Base-by-base conservation (phyloP, 768 basidiomycete genomes). In the Podaxis sp. region DNA sequence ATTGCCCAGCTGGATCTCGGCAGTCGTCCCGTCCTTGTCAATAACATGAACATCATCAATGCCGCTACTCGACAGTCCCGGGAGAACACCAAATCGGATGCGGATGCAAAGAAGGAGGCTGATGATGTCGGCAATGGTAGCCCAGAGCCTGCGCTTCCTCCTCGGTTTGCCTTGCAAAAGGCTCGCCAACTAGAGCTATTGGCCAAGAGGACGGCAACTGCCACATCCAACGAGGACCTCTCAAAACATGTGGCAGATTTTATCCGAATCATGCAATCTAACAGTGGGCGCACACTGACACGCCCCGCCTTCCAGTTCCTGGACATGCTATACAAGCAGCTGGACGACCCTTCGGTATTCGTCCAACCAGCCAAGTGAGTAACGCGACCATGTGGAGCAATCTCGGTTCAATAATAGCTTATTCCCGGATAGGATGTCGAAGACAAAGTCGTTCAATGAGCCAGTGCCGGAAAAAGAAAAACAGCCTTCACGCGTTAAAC, bases 231-330 rank as follows among this genome's bases (percentile, higher is more conserved):
- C 64, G 65, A 62, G 5, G 72, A 75, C n/a, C 78, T 93, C 38
- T 78, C 87, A 8, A 71, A 72, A 52, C 70, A 84, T 36, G 84
- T 91, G 40, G 69, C 71, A 50, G 86, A 89, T 56, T 92, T 91
- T 68, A 75, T 82, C n/a, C 78, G 78, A 44, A 81, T 86, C 46
- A 74, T 91, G 71, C 82, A 87, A 71, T 82, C 81, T 60, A 88
- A 87, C 69, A 86, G 82, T 50, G 90, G 89, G 62, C 82, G 80
- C 66, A 84, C 82, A 54, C 69, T 89, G 67, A 91, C 86, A 38
- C 87, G 84, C 72, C 88, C 91, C 65, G 90, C 84, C 5, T 89
- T 87, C 68, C 73, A 77, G 24, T 89, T 93, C 73, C 74, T 93
- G 58, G 89, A 91, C 66, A 80, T 84, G 30, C 70, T 93, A 65